Evolutionary conservation across 192 early-diverging fungal species (phyloP).

Genomic region (Jimgerdemannia flammicorona): DNA sequence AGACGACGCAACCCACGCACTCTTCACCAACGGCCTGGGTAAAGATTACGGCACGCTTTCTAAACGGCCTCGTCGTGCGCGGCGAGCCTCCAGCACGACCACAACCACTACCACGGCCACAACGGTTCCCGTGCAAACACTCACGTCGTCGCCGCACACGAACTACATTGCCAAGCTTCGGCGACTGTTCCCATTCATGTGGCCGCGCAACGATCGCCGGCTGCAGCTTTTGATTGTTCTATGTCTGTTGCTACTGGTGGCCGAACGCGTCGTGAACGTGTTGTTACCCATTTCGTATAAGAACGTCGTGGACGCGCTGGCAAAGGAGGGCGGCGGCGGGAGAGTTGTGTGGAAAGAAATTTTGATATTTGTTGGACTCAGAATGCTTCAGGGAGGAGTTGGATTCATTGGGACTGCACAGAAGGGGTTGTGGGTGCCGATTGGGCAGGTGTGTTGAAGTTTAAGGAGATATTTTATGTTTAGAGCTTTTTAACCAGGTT

Average conservation of each 20-base stretch:
- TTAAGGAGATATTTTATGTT: not conserved
- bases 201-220: slow-evolving; percentile 58
- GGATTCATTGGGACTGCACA: slow-evolving; percentile 75
- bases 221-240: slow-evolving; percentile 66
- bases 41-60: not conserved
- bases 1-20: not conserved
- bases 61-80: slow-evolving; percentile 4
- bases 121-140: not conserved
- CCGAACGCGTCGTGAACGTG: slow-evolving; percentile 73
- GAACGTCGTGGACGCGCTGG: slow-evolving; percentile 43
- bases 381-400: slow-evolving; percentile 77
- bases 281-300: slow-evolving; percentile 65
- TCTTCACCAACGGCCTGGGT: not conserved
- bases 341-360: slow-evolving; percentile 40
- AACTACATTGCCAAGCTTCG: not conserved
- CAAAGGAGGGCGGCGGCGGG: slow-evolving; percentile 2
- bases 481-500: too few species aligned
- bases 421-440: slow-evolving; percentile 87
- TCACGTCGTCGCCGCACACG: not conserved
- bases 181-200: slow-evolving; percentile 68
- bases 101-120: slow-evolving; percentile 7
- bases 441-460: slow-evolving; percentile 45
- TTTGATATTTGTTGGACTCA: slow-evolving; percentile 53
- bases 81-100: slow-evolving; percentile 10
- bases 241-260: slow-evolving; percentile 60